Evolutionary conservation across 2,329 filamentous ascomycete genomes (phyloP).

Genomic region (Ophiocordyceps camponoti-saundersi): DNA sequence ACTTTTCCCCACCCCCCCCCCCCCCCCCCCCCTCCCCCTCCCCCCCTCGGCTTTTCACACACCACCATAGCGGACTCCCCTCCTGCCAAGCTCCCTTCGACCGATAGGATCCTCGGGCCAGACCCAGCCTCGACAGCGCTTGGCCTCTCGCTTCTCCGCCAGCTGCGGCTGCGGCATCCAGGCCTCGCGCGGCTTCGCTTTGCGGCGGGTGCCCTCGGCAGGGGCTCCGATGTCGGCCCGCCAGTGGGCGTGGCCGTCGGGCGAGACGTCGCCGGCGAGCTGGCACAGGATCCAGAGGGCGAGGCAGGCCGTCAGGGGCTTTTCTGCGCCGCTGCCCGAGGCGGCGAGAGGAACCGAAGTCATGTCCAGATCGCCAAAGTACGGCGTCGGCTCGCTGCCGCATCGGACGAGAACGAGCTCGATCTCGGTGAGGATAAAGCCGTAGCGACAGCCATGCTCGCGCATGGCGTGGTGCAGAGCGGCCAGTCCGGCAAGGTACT

Average conservation of each 20-base stretch:
- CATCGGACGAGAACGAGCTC: slow-evolving; percentile 83
- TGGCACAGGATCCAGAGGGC: slow-evolving; percentile 67
- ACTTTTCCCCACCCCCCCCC: no score
- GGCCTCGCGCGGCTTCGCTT: slow-evolving; percentile 49
- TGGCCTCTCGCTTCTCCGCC: slow-evolving; percentile 61
- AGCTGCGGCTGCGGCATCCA: slow-evolving; percentile 64
- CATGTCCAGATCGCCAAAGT: slow-evolving; percentile 82
- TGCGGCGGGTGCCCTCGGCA: slow-evolving; percentile 53
- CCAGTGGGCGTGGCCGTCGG: slow-evolving; percentile 42
- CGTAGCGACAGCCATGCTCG: slow-evolving; percentile 82
- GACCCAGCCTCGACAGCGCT: slow-evolving; percentile 58
- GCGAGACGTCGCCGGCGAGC: slow-evolving; percentile 42
- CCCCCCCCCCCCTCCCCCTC: no score
- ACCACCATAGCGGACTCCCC: slow-evolving; percentile 41
- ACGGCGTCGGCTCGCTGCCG: slow-evolving; percentile 52
- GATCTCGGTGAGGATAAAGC: slow-evolving; percentile 92
- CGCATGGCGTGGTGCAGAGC: slow-evolving; percentile 86
- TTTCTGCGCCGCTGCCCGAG: slow-evolving; percentile 15
- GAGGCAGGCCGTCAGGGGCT: slow-evolving; percentile 50
- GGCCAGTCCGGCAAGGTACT: slow-evolving; percentile 74
- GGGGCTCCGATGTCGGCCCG: slow-evolving; percentile 58
- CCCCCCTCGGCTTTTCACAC: no score
- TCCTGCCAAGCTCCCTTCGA: slow-evolving; percentile 53
- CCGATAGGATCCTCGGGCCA: slow-evolving; percentile 58
- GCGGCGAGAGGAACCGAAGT: slow-evolving; percentile 37